These are phyloP conservation scores for Phoma sp. DNA, from an alignment of 2,329 filamentous ascomycete species.

Conservation along the genomic window DNA sequence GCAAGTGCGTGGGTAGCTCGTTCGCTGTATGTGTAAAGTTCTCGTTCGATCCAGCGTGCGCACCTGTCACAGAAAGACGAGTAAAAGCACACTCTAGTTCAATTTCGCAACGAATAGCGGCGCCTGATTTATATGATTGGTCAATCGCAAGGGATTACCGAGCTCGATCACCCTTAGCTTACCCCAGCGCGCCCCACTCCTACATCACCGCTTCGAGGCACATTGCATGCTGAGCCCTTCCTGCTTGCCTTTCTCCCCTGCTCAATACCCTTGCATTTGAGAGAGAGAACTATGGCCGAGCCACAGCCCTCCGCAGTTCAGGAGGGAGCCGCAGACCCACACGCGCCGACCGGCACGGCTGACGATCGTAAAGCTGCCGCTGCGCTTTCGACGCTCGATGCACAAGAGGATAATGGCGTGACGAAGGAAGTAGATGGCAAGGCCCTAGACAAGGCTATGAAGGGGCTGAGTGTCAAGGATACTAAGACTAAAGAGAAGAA, in stretches of 20 bases:
- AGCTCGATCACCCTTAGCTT: conserved; percentile 3
- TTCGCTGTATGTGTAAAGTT: conserved; percentile 3
- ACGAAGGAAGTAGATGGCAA: conserved; percentile 70
- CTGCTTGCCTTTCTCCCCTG: not conserved
- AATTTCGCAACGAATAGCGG: conserved; percentile 22
- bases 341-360: conserved; percentile 62
- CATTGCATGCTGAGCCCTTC: not conserved
- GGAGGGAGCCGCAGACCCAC: conserved; percentile 64
- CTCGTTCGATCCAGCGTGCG: conserved; percentile 7
- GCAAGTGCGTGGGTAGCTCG: not conserved
- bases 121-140: conserved; percentile 26
- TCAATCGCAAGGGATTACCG: conserved; percentile 11
- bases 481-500: conserved; percentile 56
- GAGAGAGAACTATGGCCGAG: conserved; percentile 62
- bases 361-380: conserved; percentile 80
- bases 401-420: conserved; percentile 55
- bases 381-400: conserved; percentile 74
- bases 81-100: not conserved
- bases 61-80: not conserved
- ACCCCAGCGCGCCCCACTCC: conserved; percentile 18
- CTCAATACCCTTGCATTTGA: no score
- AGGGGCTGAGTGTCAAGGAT: conserved; percentile 61
- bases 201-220: conserved; percentile 4
- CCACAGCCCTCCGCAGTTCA: conserved; percentile 65
- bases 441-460: conserved; percentile 76